Conservation (phyloP, 331 rosid species). For the Acacia concinna region DNA sequence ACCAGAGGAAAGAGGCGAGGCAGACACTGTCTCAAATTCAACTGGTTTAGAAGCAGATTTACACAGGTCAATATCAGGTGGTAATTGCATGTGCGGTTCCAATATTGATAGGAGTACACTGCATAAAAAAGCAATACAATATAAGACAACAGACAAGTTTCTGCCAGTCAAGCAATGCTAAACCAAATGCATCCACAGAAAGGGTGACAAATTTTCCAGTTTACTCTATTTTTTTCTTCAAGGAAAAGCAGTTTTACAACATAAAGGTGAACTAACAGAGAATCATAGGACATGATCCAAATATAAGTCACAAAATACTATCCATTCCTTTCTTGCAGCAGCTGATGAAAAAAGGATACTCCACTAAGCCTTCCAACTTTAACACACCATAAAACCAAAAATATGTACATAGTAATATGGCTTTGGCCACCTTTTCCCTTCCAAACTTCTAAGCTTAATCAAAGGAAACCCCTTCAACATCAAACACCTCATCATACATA, state of each 20-base stretch:
- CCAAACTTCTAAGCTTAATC: neutral
- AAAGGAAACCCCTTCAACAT: neutral
- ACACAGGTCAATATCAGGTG: conserved; percentile 83
- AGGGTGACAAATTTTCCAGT: conserved; percentile 9
- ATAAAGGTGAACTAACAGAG: neutral
- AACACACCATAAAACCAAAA: neutral
- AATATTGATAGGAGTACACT: conserved; percentile 86
- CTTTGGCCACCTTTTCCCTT: neutral
- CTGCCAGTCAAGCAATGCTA: conserved; percentile 18
- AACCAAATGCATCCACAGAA: conserved; percentile 15
- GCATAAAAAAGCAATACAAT: conserved; percentile 51
- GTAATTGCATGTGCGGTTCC: conserved; percentile 89
- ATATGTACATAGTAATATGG: neutral
- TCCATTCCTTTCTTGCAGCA: neutral
- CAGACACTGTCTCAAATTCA: conserved; percentile 50
- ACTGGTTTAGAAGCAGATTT: conserved; percentile 47
- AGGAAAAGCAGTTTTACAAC: neutral
- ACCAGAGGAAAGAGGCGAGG: conserved; percentile 46
- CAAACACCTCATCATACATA: neutral
- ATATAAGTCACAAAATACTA: neutral
- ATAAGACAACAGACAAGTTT: conserved; percentile 25
- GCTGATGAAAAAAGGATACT: neutral
- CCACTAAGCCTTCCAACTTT: neutral
- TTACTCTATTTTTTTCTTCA: neutral
- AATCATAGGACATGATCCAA: neutral